phyloP scores from a whole-genome alignment of 345 rosid genomes.

The Dovyalis caffra region DNA sequence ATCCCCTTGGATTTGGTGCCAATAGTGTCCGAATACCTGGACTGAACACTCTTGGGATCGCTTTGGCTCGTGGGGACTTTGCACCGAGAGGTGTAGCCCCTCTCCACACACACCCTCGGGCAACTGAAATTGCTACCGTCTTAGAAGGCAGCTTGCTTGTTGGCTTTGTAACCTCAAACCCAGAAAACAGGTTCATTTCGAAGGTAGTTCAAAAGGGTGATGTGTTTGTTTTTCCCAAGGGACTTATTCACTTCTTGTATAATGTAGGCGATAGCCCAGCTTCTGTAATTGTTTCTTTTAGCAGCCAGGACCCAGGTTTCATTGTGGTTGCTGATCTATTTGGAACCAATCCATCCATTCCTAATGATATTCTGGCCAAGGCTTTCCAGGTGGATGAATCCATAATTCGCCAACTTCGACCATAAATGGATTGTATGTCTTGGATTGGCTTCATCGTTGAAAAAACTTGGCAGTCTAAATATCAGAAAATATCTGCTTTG shows the following conservation, averaged over 20 bases:
- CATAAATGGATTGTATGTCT: no score
- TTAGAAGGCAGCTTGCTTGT: background rate
- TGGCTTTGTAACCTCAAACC: constrained; percentile 2
- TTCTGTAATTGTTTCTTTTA: background rate
- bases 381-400: background rate
- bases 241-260: background rate
- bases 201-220: background rate
- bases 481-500: no score
- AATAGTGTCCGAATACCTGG: no score
- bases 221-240: constrained; percentile 1
- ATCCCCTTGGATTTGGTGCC: no score
- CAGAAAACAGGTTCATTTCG: background rate
- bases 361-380: background rate
- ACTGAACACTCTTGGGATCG: no score
- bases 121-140: no score
- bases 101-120: no score
- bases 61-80: no score
- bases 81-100: no score
- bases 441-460: no score
- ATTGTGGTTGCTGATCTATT: background rate
- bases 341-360: background rate
- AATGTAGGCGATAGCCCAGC: background rate
- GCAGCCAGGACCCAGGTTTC: background rate
- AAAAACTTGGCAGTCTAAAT: no score
- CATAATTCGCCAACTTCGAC: no score